These are phyloP conservation scores for Globisporangium rhizosaccharum DNA, from an alignment of 352 stramenopile genomes.

Conservation along the genomic window DNA sequence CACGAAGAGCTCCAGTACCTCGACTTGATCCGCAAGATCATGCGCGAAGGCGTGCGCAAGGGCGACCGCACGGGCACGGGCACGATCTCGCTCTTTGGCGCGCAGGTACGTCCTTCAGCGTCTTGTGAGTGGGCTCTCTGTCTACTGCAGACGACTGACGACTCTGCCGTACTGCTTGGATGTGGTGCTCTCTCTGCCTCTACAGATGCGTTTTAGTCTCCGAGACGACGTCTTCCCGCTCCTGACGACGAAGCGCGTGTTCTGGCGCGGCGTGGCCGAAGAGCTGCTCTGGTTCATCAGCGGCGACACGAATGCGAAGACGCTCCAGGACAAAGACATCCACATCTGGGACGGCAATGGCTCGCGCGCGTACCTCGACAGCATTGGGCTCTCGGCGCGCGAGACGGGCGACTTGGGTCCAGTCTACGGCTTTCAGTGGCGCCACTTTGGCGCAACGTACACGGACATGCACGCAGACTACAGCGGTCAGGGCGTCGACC, in stretches of 20 bases:
- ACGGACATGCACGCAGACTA: conserved; percentile 98
- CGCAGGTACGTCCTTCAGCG: conserved; percentile 72
- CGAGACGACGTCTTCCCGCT: conserved; percentile 94
- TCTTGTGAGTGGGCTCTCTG: too few relatives aligned
- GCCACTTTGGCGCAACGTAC: conserved; percentile 99
- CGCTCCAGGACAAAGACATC: conserved; percentile 96
- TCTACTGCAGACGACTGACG: too few relatives aligned
- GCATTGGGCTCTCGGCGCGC: conserved; percentile 89
- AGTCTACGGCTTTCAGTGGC: conserved; percentile 99
- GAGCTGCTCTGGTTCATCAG: conserved; percentile 99
- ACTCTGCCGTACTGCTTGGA: too few relatives aligned
- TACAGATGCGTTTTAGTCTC: conserved; percentile 91
- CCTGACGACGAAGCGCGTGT: conserved; percentile 99
- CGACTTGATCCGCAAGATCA: conserved; percentile 94
- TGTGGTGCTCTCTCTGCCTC: too few relatives aligned
- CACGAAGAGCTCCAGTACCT: conserved; percentile 84
- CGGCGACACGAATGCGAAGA: conserved; percentile 96
- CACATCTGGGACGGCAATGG: conserved; percentile 99
- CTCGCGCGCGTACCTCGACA: conserved; percentile 93
- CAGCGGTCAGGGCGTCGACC: conserved; percentile 96
- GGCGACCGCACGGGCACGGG: conserved; percentile 98
- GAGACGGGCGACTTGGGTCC: conserved; percentile 96
- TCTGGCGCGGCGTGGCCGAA: conserved; percentile 98
- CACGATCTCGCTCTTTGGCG: conserved; percentile 98
- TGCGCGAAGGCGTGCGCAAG: conserved; percentile 90